Base-by-base conservation (phyloP, 768 basidiomycete species). In the Ramaria sp. region DNA sequence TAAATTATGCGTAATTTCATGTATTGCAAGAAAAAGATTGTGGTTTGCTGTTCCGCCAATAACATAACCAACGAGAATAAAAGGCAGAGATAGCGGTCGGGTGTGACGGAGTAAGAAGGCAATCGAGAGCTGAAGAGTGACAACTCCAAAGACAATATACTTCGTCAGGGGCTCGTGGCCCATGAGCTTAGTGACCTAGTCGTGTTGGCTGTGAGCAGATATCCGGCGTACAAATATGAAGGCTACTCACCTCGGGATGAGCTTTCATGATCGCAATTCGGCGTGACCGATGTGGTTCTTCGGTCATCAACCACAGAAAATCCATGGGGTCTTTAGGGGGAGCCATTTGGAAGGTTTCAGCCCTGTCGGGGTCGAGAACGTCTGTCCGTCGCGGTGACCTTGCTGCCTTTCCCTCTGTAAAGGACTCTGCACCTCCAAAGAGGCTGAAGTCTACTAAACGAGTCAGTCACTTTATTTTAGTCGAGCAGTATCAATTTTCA, bases 1-100 rank as follows among this genome's bases (percentile, higher is more conserved):
- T 25, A 99, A 77, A 66, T 97, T 98, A 67, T 99, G 96, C 1
- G 94, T 96, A 58, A 99, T 96, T 65, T 99, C 96, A 65, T 99
- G 96, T 52, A 99, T 96, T 41, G 96, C 92, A 47, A 99, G 79
- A 70, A 99, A 99, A 37, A 95, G 77, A 66, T 98, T 99, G 67
- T 99, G 96, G 69, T 98, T 99, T 7, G 87, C 85, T 0, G 95
- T 97, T 3, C 92, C 96, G 1, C 96, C 96, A 48, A 98, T 76
- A 13, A 70, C 73, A 65, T 97, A 98, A 0, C 95, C 91, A 12
- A 74, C 73, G 56, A 84, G 59, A 55, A 97, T 63, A 69, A 96
- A 97, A 47, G 72, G 62, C 20, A 75, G 77, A 2, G 88, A 91
- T 48, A 83, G 66, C 0, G 89, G 82, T 27, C 78, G 75, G 3